Conservation (phyloP, 2,329 filamentous ascomycete genomes). For the Diaporthe humulicola region DNA sequence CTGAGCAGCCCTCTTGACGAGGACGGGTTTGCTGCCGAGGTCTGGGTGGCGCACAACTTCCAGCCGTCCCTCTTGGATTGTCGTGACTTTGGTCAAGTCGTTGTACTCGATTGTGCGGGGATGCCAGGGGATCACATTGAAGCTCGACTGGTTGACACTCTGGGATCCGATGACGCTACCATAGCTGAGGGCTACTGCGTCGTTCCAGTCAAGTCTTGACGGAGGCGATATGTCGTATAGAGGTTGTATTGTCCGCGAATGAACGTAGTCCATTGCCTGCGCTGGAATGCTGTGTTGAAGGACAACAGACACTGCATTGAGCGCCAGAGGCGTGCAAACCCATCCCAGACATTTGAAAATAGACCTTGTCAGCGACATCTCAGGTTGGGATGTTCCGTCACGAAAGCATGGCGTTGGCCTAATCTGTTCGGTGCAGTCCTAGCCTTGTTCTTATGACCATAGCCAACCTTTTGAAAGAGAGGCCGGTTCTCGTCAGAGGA, state of each 20-base stretch:
- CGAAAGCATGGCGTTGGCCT: not conserved
- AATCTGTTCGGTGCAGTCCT: not conserved
- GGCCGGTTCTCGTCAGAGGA: not conserved
- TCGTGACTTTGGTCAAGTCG: constrained; percentile 13
- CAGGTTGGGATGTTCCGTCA: too few relatives aligned
- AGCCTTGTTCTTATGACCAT: not conserved
- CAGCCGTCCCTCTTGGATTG: constrained; percentile 38
- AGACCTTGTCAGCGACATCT: not conserved
- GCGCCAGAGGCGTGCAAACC: not conserved
- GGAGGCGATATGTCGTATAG: not conserved
- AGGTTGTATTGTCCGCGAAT: too few relatives aligned
- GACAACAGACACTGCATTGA: not conserved
- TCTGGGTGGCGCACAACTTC: constrained; percentile 35
- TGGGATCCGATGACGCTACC: not conserved
- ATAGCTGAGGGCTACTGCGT: not conserved
- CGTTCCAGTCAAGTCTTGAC: not conserved
- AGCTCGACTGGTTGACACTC: not conserved
- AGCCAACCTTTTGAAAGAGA: not conserved
- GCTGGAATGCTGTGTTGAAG: not conserved
- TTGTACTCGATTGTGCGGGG: constrained; percentile 22
- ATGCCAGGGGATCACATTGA: constrained; percentile 22
- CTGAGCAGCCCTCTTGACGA: constrained; percentile 37
- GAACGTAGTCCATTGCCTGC: too few relatives aligned
- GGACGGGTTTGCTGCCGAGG: constrained; percentile 21
- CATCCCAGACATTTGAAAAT: not conserved